Base-by-base conservation (phyloP, 768 basidiomycete genomes). In the Suillus occidentalis region DNA sequence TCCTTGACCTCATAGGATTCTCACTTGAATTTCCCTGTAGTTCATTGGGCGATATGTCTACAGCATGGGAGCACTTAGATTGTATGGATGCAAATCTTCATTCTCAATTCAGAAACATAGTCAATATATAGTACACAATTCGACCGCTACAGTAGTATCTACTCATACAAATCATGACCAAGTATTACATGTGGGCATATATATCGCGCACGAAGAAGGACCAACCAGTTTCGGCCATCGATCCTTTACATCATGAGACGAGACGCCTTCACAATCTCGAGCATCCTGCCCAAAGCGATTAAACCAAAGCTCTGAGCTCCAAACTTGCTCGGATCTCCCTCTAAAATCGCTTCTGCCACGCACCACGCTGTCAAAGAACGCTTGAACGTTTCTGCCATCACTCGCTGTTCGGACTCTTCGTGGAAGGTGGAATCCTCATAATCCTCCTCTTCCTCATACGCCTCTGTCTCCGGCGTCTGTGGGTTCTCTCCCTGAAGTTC, bases 321-420 rank as follows among this genome's bases (percentile, higher is more conserved):
- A 65, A 78, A 84, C 55, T 59, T 59, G 6, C 31, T 65, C 18
- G 72, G 68, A 16, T 76, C 71, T 0, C 67, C 65, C 53, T 50
- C 58, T 20, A 82, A 45, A 12, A 47, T 55, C 2, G 69, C 72
- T 66, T 78, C 77, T 0, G 81, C 79, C 6, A 77, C 77, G 6
- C 72, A 66, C 84, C 83, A 84, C 0, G 76, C 84, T 1, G 78
- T 78, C 78, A 78, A 83, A 18, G 81, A 77, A 18, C 83, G 80
- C 65, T 67, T 70, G 63, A 81, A 81, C 45, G 66, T 64, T 56
- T 68, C 73, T 1, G 69, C 75, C 5, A 74, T 69, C 22, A 72
- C 74, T 31, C 71, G 75, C 45, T 72, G 59, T 66, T 78, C 69
- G 1, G 39, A 28, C 9, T 58, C 39, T 20, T 25, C 55, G 20